Evolutionary conservation across 1,284 basidiomycete genomes (phyloP).

Genomic region (Ustilago xerochloae): DNA sequence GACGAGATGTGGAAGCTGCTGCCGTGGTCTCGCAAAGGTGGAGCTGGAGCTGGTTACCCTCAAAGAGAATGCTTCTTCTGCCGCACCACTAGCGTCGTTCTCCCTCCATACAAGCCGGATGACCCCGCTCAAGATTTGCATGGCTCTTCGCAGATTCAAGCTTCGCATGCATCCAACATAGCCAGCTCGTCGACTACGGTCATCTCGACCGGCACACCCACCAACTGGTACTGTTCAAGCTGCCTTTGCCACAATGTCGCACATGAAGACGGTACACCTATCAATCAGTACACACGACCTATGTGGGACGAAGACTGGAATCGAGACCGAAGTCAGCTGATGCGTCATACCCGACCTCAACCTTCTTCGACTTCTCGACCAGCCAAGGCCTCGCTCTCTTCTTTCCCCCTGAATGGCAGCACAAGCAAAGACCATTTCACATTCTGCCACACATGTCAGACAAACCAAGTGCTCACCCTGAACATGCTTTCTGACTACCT

Average conservation of each 20-base stretch:
- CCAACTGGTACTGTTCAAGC: constrained; percentile 59
- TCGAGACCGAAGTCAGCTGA: constrained; percentile 23
- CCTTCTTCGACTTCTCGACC: not conserved
- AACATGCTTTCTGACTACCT: constrained; percentile 61
- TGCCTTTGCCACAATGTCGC: constrained; percentile 57
- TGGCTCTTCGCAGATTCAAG: too few relatives aligned
- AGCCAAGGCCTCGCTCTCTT: not conserved
- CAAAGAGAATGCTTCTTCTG: constrained; percentile 58
- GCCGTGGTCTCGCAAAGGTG: constrained; percentile 21
- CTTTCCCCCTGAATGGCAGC: not conserved
- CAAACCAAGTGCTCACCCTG: constrained; percentile 59
- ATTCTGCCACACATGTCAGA: constrained; percentile 62
- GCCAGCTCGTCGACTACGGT: constrained; percentile 19
- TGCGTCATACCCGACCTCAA: constrained; percentile 21
- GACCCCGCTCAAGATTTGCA: not conserved
- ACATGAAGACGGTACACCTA: constrained; percentile 26
- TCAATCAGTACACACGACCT: constrained; percentile 47
- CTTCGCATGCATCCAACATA: not conserved
- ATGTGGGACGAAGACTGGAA: constrained; percentile 57
- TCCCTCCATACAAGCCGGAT: constrained; percentile 47
- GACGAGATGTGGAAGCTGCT: constrained; percentile 22
- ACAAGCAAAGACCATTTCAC: not conserved
- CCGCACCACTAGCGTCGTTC: constrained; percentile 44
- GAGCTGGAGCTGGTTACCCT: constrained; percentile 35
- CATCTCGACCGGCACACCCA: constrained; percentile 53